A percentile compares a stretch with the other conserved stretches of the same genome.
Conservation (phyloP, 257 asterid species). For the Lavandula angustifolia region DNA sequence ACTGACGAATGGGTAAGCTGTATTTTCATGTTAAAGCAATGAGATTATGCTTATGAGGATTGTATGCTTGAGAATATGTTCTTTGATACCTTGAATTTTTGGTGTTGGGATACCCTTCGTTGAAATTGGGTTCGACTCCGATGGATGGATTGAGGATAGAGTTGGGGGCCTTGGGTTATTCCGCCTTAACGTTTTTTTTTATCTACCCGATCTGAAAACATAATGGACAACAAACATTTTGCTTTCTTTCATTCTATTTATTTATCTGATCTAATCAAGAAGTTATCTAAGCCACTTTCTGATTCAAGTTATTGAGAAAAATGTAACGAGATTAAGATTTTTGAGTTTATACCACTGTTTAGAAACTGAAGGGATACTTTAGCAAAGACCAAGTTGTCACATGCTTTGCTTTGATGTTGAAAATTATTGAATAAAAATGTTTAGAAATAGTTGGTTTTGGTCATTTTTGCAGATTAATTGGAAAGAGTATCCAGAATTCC, state of each 20-base stretch:
- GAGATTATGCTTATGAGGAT: conserved; percentile 8
- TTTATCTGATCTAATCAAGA: not conserved
- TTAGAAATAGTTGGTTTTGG: not conserved
- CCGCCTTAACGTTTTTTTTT: not conserved
- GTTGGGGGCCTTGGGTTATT: too few species aligned
- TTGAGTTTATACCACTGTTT: not conserved
- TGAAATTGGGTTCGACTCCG: not conserved
- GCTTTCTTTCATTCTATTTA: not conserved
- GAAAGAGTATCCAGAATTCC: conserved; percentile 55
- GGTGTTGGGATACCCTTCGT: not conserved
- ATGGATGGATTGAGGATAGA: not conserved
- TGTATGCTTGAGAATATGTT: not conserved
- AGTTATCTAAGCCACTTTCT: not conserved
- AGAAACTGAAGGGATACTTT: not conserved
- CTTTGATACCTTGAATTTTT: not conserved
- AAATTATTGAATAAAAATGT: not conserved
- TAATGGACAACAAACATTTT: not conserved
- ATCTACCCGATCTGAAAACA: not conserved
- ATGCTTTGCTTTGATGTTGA: conserved; percentile 24
- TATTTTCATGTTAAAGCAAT: conserved; percentile 18
- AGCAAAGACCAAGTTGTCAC: not conserved
- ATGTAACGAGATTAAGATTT: conserved; percentile 7
- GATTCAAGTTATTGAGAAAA: not conserved
- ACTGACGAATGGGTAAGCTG: conserved; percentile 63
- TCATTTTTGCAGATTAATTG: conserved; percentile 51